phyloP scores from a whole-genome alignment of 2,329 filamentous ascomycete genomes.

The Sporothrix phasma region DNA sequence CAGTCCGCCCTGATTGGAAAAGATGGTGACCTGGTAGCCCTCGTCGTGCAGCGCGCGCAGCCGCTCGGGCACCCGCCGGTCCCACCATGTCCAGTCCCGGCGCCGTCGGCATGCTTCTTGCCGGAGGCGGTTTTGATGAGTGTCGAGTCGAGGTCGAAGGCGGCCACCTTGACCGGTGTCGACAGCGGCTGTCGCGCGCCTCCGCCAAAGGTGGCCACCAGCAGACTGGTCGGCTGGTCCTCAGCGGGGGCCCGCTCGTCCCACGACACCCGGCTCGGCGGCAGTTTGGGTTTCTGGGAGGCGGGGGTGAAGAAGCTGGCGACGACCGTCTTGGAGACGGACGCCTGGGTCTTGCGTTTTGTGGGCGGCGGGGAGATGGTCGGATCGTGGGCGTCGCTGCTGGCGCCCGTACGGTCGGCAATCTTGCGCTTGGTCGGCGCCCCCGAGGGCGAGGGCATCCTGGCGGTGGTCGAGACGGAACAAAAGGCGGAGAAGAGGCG shows the following conservation, averaged over 20 bases:
- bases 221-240: constrained; percentile 46
- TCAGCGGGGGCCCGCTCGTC: constrained; percentile 47
- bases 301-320: constrained; percentile 79
- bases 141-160: constrained; percentile 78
- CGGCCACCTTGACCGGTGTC: constrained; percentile 42
- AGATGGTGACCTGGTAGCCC: constrained; percentile 48
- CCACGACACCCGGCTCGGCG: constrained; percentile 58
- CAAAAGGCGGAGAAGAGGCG: not conserved
- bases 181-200: constrained; percentile 34
- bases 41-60: constrained; percentile 61
- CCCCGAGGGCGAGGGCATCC: not conserved
- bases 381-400: constrained; percentile 24
- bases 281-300: constrained; percentile 65
- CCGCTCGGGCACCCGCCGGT: constrained; percentile 55
- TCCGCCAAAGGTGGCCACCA: constrained; percentile 58
- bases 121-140: constrained; percentile 72
- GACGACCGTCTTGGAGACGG: constrained; percentile 52
- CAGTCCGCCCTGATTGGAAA: constrained; percentile 85
- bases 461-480: not conserved
- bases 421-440: not conserved
- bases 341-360: constrained; percentile 43
- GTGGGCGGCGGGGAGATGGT: constrained; percentile 43
- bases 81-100: constrained; percentile 95
- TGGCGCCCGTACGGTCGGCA: not conserved
- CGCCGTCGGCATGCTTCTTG: constrained; percentile 61